phyloP scores from a whole-genome alignment of 305 asterid genomes.

The Caryopteris hybrid region DNA sequence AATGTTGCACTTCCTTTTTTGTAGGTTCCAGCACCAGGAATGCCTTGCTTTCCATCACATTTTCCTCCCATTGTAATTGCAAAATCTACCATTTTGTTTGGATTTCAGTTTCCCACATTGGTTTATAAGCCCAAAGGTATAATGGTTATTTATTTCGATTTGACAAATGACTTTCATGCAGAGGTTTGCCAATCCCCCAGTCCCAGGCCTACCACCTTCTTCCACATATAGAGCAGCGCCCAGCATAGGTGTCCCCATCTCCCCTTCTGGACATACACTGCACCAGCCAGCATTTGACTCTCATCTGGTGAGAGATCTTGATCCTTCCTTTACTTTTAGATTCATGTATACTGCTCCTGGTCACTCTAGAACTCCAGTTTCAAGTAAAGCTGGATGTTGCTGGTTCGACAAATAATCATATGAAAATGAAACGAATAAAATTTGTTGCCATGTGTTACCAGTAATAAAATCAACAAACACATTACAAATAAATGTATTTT shows the following conservation, averaged over 20 bases:
- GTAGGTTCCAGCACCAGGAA: slow-evolving; percentile 57
- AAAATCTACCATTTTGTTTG: slow-evolving; percentile 2
- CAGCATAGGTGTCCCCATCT: slow-evolving; percentile 32
- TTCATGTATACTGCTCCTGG: no score
- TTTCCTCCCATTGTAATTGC: slow-evolving; percentile 33
- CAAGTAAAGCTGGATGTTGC: neutral
- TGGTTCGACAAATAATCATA: neutral
- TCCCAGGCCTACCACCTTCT: slow-evolving; percentile 50
- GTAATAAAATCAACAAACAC: neutral
- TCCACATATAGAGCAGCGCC: slow-evolving; percentile 40
- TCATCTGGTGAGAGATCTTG: slow-evolving; percentile 48
- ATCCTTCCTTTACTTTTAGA: neutral
- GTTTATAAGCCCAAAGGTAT: neutral
- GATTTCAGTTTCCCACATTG: neutral
- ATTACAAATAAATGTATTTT: neutral
- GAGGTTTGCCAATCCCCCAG: slow-evolving; percentile 49
- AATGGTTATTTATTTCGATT: neutral
- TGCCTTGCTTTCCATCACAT: slow-evolving; percentile 47
- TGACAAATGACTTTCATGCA: slow-evolving; percentile 22
- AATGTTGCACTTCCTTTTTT: neutral
- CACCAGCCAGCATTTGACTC: slow-evolving; percentile 49
- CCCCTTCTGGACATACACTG: slow-evolving; percentile 33
- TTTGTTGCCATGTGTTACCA: neutral
- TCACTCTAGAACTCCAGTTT: no score
- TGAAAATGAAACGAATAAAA: neutral